phyloP scores from a whole-genome alignment of 352 stramenopile genomes.

The Globisporangium cylindrosporum region DNA sequence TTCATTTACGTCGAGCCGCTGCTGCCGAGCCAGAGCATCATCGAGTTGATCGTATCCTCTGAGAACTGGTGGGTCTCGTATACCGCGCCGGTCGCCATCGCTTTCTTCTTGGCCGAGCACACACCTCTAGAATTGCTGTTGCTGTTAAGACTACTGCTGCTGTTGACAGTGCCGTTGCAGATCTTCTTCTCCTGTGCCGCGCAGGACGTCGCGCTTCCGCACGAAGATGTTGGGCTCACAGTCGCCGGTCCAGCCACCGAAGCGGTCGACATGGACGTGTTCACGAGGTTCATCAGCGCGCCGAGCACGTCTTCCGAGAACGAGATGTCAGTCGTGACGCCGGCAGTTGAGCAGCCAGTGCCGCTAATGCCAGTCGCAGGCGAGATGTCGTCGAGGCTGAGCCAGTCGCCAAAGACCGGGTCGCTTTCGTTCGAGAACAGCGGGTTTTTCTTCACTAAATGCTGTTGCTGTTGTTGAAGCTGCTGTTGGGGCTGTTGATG shows the following conservation, averaged over 20 bases:
- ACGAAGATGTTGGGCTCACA: background rate
- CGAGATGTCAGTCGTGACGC: slow-evolving; percentile 9
- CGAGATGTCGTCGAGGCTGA: slow-evolving; percentile 14
- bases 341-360: slow-evolving; percentile 3
- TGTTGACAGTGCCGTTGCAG: background rate
- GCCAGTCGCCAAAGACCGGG: slow-evolving; percentile 10
- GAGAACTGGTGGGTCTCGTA: slow-evolving; percentile 50
- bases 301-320: slow-evolving; percentile 34
- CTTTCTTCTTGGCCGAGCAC: slow-evolving; percentile 11
- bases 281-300: slow-evolving; percentile 33
- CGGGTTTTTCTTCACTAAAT: slow-evolving; percentile 7
- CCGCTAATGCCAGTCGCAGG: slow-evolving; percentile 1
- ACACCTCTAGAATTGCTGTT: slow-evolving; percentile 17
- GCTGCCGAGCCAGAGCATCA: slow-evolving; percentile 34
- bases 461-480: background rate
- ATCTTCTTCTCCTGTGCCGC: slow-evolving; percentile 1
- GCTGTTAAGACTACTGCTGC: slow-evolving; percentile 10
- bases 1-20: slow-evolving; percentile 5
- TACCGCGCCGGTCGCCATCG: slow-evolving; percentile 11
- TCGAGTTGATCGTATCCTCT: slow-evolving; percentile 40
- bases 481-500: background rate
- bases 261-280: slow-evolving; percentile 31
- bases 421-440: slow-evolving; percentile 19
- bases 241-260: background rate
- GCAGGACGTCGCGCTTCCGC: background rate